Evolutionary conservation across 169 alveolate genomes (phyloP).

Genomic region (Plasmodium gallinaceum): DNA sequence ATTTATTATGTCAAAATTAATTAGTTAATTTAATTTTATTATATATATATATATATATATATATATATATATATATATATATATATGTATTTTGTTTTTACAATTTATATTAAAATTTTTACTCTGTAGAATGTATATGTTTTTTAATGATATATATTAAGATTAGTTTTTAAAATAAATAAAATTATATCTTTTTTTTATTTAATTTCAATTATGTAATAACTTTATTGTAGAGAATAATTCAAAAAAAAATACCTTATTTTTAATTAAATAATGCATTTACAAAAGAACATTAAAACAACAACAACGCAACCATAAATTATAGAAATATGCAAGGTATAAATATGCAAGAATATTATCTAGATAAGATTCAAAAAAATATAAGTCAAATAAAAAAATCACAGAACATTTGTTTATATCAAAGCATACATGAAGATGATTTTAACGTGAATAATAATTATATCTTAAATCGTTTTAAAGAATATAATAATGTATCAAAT

Average conservation of each 20-base stretch:
- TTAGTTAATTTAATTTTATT: conserved; percentile 4
- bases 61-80: too few species aligned
- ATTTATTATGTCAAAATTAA: conserved; percentile 9
- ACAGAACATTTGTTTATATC: conserved; percentile 18
- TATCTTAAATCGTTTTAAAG: background rate
- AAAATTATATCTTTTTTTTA: background rate
- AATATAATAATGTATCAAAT: background rate
- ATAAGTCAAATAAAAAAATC: conserved; percentile 55
- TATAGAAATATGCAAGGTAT: conserved; percentile 7
- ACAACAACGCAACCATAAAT: background rate
- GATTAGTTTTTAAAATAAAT: background rate
- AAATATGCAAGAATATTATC: conserved; percentile 44
- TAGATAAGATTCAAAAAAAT: conserved; percentile 58
- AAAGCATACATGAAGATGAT: conserved; percentile 5
- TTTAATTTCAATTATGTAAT: too few species aligned
- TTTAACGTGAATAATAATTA: conserved; percentile 22
- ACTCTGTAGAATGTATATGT: background rate
- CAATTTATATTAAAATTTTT: conserved; percentile 14
- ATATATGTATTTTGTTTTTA: too few species aligned
- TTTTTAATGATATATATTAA: conserved; percentile 7
- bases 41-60: background rate
- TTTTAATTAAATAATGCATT: too few species aligned
- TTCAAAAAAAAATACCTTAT: too few species aligned
- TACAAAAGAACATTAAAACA: too few species aligned
- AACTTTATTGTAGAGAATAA: background rate